phyloP scores from a whole-genome alignment of 2,329 filamentous ascomycete genomes.

The Didymella keratinophila region DNA sequence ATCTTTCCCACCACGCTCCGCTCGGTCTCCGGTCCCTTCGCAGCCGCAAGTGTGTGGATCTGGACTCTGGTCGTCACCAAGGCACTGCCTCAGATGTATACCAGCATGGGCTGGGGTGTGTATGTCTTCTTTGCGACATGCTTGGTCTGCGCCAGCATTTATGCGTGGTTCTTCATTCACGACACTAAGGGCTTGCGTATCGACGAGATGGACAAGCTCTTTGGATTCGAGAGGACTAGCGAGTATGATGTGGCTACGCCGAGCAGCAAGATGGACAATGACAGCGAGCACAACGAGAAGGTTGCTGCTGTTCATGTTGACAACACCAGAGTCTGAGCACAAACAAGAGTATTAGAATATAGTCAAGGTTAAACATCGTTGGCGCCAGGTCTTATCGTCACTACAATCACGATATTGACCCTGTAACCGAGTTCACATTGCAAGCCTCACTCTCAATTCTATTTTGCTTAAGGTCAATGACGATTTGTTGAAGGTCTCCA shows the following conservation, averaged over 20 bases:
- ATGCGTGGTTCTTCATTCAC: slow-evolving; percentile 51
- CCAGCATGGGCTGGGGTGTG: slow-evolving; percentile 56
- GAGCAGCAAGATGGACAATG: slow-evolving; percentile 19
- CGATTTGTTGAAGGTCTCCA: no score
- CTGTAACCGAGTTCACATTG: neutral
- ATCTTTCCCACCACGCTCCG: slow-evolving; percentile 77
- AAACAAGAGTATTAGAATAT: neutral
- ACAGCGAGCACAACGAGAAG: slow-evolving; percentile 32
- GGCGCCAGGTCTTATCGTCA: neutral
- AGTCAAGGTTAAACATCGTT: neutral
- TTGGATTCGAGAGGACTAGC: slow-evolving; percentile 50
- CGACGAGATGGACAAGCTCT: slow-evolving; percentile 58
- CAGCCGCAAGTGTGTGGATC: slow-evolving; percentile 75
- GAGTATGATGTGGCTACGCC: neutral
- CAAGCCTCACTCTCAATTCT: neutral
- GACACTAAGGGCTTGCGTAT: slow-evolving; percentile 57
- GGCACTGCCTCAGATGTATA: slow-evolving; percentile 72
- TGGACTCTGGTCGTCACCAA: slow-evolving; percentile 74
- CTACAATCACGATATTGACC: neutral
- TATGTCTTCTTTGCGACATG: slow-evolving; percentile 60
- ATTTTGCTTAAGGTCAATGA: neutral
- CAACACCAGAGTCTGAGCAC: neutral
- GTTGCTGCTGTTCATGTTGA: slow-evolving; percentile 12
- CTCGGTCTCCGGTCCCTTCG: slow-evolving; percentile 60
- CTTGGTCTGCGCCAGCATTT: slow-evolving; percentile 54